Evolutionary conservation across 2,329 filamentous ascomycete genomes (phyloP).

Genomic region (Exophiala sp.): DNA sequence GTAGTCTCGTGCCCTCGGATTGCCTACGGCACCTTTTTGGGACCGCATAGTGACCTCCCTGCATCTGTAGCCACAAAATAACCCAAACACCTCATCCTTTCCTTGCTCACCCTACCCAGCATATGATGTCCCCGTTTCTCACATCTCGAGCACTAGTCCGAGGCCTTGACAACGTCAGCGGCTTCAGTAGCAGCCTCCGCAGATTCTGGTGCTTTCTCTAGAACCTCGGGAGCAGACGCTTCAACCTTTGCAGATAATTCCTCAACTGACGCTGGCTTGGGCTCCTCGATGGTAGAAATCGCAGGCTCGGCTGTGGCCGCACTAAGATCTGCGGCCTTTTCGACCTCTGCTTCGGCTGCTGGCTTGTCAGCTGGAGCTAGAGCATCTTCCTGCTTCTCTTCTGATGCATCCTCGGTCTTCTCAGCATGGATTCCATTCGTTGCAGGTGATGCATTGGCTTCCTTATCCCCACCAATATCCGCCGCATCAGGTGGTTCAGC

Average conservation of each 20-base stretch:
- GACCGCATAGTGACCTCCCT: too few species aligned
- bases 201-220: constrained; percentile 26
- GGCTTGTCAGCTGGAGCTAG: constrained; percentile 7
- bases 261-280: constrained; percentile 9
- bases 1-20: too few species aligned
- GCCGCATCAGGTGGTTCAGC: constrained; percentile 48
- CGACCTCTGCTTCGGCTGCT: constrained; percentile 12
- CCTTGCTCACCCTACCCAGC: neutral
- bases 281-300: neutral
- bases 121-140: neutral
- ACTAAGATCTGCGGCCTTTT: constrained; percentile 5
- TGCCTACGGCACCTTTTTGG: too few species aligned
- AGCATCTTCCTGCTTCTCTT: constrained; percentile 33
- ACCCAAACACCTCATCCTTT: neutral
- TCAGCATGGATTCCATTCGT: constrained; percentile 36
- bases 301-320: neutral
- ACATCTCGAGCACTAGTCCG: constrained; percentile 11
- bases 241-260: constrained; percentile 9
- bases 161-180: constrained; percentile 24
- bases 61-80: too few species aligned
- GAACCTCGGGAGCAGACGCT: constrained; percentile 15
- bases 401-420: constrained; percentile 32
- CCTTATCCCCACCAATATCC: constrained; percentile 38
- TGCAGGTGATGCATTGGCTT: constrained; percentile 39
- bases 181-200: constrained; percentile 24